Conservation (phyloP, 495 filamentous ascomycete genomes). For the Neurospora sp. region DNA sequence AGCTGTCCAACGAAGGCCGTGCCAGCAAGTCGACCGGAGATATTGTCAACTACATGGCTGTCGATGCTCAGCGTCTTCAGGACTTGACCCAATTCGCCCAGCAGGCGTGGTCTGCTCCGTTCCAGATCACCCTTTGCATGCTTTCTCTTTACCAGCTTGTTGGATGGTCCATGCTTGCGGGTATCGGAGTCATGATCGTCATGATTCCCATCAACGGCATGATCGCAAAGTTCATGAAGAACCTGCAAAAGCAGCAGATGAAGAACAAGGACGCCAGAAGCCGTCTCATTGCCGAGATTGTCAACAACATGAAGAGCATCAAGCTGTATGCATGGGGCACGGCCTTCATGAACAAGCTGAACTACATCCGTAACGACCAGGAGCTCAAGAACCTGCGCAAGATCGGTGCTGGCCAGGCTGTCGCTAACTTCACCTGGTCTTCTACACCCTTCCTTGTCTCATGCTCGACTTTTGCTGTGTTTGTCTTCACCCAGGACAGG, state of each 20-base stretch:
- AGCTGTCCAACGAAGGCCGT: conserved; percentile 85
- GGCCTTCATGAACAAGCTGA: conserved; percentile 95
- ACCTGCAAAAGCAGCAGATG: conserved; percentile 91
- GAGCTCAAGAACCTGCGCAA: conserved; percentile 92
- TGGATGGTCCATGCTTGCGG: conserved; percentile 91
- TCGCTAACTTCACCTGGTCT: conserved; percentile 98
- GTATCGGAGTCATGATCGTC: conserved; percentile 88
- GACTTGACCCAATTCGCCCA: conserved; percentile 93
- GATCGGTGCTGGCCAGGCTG: conserved; percentile 84
- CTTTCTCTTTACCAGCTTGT: conserved; percentile 87
- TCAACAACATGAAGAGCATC: conserved; percentile 99
- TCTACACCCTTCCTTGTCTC: conserved; percentile 98
- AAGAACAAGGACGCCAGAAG: conserved; percentile 97
- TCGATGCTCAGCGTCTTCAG: conserved; percentile 89
- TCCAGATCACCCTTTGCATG: conserved; percentile 95
- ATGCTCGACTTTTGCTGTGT: conserved; percentile 92
- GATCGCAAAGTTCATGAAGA: conserved; percentile 90
- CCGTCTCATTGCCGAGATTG: conserved; percentile 88
- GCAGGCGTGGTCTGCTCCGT: conserved; percentile 91
- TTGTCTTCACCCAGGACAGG: conserved; percentile 67
- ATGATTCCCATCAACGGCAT: conserved; percentile 97
- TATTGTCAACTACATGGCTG: conserved; percentile 98
- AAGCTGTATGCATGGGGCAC: conserved; percentile 97
- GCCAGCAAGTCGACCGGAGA: conserved; percentile 90
- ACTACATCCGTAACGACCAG: conserved; percentile 85